Base-by-base conservation (phyloP, 345 rosid genomes). In the Citrus trifoliata region DNA sequence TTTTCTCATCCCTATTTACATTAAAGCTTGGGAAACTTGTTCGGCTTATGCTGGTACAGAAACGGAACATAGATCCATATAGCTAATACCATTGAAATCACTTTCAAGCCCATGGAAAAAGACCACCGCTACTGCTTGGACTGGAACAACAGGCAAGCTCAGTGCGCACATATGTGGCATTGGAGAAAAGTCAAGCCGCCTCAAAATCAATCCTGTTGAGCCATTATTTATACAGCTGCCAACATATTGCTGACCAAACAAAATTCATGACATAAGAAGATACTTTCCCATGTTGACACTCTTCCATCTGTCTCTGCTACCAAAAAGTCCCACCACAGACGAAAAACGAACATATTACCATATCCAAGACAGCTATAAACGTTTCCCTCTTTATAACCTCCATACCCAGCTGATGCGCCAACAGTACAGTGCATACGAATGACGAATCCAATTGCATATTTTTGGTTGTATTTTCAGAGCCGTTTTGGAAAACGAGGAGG, bases 181-280 rank as follows among this genome's bases (percentile, higher is more conserved):
- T 90, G 37, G 93, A 84, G 83, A 93, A 92, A 32, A 90, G 73
- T 7, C 95, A 84, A 63, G 92, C 86, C 10, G 85, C 84, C 84
- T 93, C 88, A 65, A 86, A 70, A 89, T 84, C 79, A 91, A 74
- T 25, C 93, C 92, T 14, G 83, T 71, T 27, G 71, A 66, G 5
- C 93, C 92, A 25, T 88, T 77, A 2, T 76, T 4, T 40, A 48
- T 74, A 87, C 6, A 87, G 37, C 73, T 82, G 84, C 83, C 88
- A 87, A 10, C 61, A 22, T 67, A 84, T 76, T 22, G 88, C 85
- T 59, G 81, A 83, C 86, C 83, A 73, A 12, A 78, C 62, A 70
- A 90, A 73, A 28, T 67, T 87, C 88, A 87, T 83, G 30, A 81
- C 48, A 27, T 89, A 85, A 0, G 88, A 86, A 0, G 87, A 79